Evolutionary conservation across 2,329 filamentous ascomycete species (phyloP).

Genomic region (Hymenoscyphus scutula): DNA sequence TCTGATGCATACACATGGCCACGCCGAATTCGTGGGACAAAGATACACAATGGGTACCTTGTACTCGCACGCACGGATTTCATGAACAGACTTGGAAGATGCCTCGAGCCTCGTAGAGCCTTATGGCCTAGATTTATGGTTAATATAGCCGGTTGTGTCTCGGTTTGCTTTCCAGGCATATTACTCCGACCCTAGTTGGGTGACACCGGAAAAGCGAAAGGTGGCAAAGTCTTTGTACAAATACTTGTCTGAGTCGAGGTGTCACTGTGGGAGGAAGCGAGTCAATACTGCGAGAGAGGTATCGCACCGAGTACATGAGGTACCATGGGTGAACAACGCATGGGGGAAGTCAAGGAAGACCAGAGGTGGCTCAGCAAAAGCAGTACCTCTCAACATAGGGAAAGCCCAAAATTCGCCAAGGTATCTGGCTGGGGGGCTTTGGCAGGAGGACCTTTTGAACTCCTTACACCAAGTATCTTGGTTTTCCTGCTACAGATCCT

Average conservation of each 20-base stretch:
- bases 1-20: constrained; percentile 2
- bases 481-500: background rate
- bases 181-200: background rate
- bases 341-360: background rate
- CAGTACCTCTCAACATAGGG: background rate
- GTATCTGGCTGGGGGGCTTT: background rate
- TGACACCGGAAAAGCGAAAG: background rate
- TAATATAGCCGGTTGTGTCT: background rate
- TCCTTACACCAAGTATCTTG: background rate
- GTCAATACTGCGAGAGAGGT: background rate
- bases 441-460: background rate
- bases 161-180: background rate
- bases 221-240: background rate
- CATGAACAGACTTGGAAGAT: background rate
- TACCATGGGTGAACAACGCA: background rate
- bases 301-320: background rate
- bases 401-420: background rate
- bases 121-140: background rate
- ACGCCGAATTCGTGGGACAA: background rate
- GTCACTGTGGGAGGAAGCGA: background rate
- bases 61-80: background rate
- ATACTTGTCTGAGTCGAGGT: background rate
- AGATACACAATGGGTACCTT: background rate
- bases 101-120: background rate
- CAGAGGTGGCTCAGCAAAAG: background rate